Evolutionary conservation across 768 basidiomycete species (phyloP), one percentile per base, ranked within the genome.

Genomic region (Porpolomopsis calyptriformis): DNA sequence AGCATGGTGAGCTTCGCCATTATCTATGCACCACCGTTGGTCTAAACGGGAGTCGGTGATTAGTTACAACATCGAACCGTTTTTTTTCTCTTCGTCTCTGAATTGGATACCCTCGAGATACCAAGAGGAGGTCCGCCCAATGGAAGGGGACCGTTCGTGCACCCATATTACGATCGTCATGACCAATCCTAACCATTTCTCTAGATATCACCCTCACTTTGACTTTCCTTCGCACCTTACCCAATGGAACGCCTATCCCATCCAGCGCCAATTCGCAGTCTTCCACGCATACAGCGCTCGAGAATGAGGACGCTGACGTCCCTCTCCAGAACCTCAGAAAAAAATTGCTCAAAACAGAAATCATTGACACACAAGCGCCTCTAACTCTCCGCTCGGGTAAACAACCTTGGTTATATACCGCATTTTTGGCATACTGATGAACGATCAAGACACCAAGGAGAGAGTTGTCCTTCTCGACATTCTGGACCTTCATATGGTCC

Each of bases 51-150:
- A 18, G 12, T n/a, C 36, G 29, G 27, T 19, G 24, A 38, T 26
- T 40, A 64, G 73, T 53, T 77, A 74, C 46, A 64, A 64, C 35
- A 64, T 80, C 47, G 79, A 80, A 50, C 79, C 79, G 0, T 80
- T 81, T 57, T 81, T 75, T 54, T 81, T 79, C 56, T 75, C 77
- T 0, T 79, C 77, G 1, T 74, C 77, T 1, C 56, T 77, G 2
- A 79, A 76, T 49, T 80, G 78, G 78, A 83, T 81, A 50, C 80
- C 80, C 2, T 76, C 77, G 1, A 71, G 78, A 45, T 83, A 74
- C 43, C 73, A 78, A 50, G 78, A 80, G 52, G 71, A 67, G 40
- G 47, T 69, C 0, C 27, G 51, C 4, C 54, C 55, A 12, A 59
- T 61, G 5, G 31, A 61, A 38, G 60, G 64, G 16, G 69, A 71